phyloP scores from a whole-genome alignment of 169 alveolate genomes.

The Cryptosporidium parvum region DNA sequence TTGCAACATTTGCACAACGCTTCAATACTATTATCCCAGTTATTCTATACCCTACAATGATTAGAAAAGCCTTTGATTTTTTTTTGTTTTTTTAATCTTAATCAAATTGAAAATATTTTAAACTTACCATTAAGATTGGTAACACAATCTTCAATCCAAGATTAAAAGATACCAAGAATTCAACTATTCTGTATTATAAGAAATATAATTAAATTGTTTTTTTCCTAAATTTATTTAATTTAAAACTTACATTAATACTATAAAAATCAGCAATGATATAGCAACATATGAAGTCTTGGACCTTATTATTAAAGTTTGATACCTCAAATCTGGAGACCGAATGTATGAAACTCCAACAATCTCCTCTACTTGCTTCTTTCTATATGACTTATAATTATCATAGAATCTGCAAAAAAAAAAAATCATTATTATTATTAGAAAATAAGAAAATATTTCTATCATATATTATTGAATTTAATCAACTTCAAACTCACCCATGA shows the following conservation, averaged over 20 bases:
- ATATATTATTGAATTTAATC: not conserved
- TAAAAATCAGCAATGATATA: slow-evolving; percentile 23
- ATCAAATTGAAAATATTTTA: not conserved
- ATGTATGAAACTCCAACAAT: slow-evolving; percentile 67
- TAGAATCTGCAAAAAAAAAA: slow-evolving; percentile 8
- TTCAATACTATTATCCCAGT: slow-evolving; percentile 57
- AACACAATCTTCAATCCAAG: slow-evolving; percentile 33
- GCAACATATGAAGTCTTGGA: slow-evolving; percentile 46
- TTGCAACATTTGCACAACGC: slow-evolving; percentile 34
- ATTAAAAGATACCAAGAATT: slow-evolving; percentile 27
- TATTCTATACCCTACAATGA: slow-evolving; percentile 62
- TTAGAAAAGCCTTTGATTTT: slow-evolving; percentile 14
- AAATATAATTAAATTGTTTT: not conserved
- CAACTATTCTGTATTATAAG: slow-evolving; percentile 18
- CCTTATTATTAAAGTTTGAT: slow-evolving; percentile 22
- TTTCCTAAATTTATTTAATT: not conserved
- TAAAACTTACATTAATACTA: slow-evolving; percentile 65
- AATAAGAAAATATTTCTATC: not conserved
- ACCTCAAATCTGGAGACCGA: slow-evolving; percentile 57
- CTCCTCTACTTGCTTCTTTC: slow-evolving; percentile 71
- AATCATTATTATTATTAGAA: not conserved
- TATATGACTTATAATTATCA: slow-evolving; percentile 51
- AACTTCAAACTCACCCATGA: slow-evolving; percentile 57
- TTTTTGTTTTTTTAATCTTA: not conserved
- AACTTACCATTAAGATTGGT: slow-evolving; percentile 43